Evolutionary conservation across 768 basidiomycete species (phyloP), one percentile per base, ranked within the genome.

Genomic region (Trametes cinnabarina): DNA sequence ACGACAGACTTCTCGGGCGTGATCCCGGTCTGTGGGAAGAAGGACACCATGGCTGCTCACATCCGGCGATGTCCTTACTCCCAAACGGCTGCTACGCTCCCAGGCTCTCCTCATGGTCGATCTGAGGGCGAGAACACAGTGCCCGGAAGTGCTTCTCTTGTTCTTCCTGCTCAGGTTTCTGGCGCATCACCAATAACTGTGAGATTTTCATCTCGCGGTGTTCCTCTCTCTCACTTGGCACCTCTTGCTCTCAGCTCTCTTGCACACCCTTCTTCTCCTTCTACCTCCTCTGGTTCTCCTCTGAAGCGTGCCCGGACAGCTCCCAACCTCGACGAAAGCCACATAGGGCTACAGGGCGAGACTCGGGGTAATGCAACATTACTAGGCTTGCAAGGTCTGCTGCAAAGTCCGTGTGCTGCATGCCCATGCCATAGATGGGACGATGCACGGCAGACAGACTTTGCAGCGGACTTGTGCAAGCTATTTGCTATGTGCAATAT

Each of bases 391-490:
- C 34, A 20, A 35, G n/a, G 7, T 20, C 19, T 43, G n/a, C 41
- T 43, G 8, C 41, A 23, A 19, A 43, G 17, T 19, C 41, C 41
- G 8, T 43, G 41, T 43, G 41, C 41, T 3, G 6, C 22, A 23
- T 43, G 41, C 20, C 41, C 41, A 6, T 43, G 41, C 19, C 41
- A 43, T 43, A 12, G 14, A 3, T 43, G 41, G 41, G 19, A 19
- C 12, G 20, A 19, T 6, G 12, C 3, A 19, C 41, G 41, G 10
- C 41, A 43, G 22, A 22, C 10, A 3, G 63, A 66, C 30, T 67
- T 69, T 48, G 62, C 52, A 3, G 52, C 55, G 3, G 65, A 68
- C 51, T 17, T 67, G 20, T 67, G 62, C 50, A 47, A 55, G 17
- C 39, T 67, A 15, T 64, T 69, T 23, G 48, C 64, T 12, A 39